These are phyloP conservation scores for Vaccinium darrowii DNA, from an alignment of 148 eudicot genomes.

Conservation along the genomic window DNA sequence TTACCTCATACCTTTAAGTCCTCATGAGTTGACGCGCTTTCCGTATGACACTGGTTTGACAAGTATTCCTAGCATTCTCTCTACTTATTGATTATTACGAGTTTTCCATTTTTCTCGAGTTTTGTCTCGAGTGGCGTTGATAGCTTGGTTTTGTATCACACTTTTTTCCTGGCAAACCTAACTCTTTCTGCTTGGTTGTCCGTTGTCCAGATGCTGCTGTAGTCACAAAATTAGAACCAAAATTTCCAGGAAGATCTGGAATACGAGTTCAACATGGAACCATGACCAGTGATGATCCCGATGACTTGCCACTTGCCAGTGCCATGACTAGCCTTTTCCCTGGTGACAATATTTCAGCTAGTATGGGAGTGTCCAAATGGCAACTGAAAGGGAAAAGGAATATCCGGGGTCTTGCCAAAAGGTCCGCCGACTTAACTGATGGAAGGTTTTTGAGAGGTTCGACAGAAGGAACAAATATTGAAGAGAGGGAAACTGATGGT, in stretches of 20 bases:
- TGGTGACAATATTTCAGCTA: conserved; percentile 34
- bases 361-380: conserved; percentile 74
- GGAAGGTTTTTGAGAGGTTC: conserved; percentile 25
- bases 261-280: conserved; percentile 51
- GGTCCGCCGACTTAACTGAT: conserved; percentile 32
- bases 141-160: not conserved
- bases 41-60: not conserved
- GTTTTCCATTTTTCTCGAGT: not conserved
- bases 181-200: conserved; percentile 28
- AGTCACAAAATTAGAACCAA: conserved; percentile 46
- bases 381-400: conserved; percentile 86
- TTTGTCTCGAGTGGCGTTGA: not conserved
- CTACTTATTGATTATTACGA: not conserved
- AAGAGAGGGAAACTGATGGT: conserved; percentile 42
- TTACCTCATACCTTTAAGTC: not conserved
- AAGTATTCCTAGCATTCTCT: not conserved
- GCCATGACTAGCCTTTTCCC: conserved; percentile 41
- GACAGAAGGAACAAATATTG: conserved; percentile 30
- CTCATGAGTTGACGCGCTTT: not conserved
- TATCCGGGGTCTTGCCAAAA: conserved; percentile 52
- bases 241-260: conserved; percentile 46
- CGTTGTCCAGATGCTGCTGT: conserved; percentile 60
- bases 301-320: conserved; percentile 37
- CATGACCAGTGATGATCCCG: conserved; percentile 56
- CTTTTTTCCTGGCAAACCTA: not conserved